Evolutionary conservation across 345 rosid genomes (phyloP).

Genomic region (Rhizophora apiculata): DNA sequence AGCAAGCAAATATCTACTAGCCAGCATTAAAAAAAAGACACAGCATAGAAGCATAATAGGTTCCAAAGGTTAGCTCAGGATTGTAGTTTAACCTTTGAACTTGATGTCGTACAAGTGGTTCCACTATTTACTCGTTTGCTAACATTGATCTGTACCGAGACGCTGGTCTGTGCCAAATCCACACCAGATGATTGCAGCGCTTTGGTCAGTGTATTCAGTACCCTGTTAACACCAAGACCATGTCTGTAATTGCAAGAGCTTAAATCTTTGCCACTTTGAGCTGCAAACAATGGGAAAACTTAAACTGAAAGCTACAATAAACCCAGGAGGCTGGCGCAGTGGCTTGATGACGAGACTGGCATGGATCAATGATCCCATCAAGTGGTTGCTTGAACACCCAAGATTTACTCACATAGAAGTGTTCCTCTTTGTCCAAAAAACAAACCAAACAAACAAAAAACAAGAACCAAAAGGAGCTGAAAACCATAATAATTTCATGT

Average conservation of each 20-base stretch:
- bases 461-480: too few relatives aligned
- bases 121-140: conserved; percentile 38
- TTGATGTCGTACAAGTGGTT: conserved; percentile 25
- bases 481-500: too few relatives aligned
- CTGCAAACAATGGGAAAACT: background rate
- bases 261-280: too few relatives aligned
- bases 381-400: too few relatives aligned
- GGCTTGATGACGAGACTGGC: too few relatives aligned
- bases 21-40: background rate
- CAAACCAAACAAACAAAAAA: too few relatives aligned
- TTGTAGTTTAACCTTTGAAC: conserved; percentile 40
- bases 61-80: background rate
- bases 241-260: too few relatives aligned
- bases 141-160: conserved; percentile 66
- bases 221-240: conserved; percentile 31
- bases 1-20: background rate
- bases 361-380: too few relatives aligned
- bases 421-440: too few relatives aligned
- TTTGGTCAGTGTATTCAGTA: conserved; percentile 49
- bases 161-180: conserved; percentile 55
- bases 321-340: background rate
- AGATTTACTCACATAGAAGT: too few relatives aligned
- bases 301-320: background rate
- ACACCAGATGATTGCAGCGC: conserved; percentile 66
- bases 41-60: background rate